Evolutionary conservation across 441 rosid genomes (phyloP).

Genomic region (Gossypium lobatum): DNA sequence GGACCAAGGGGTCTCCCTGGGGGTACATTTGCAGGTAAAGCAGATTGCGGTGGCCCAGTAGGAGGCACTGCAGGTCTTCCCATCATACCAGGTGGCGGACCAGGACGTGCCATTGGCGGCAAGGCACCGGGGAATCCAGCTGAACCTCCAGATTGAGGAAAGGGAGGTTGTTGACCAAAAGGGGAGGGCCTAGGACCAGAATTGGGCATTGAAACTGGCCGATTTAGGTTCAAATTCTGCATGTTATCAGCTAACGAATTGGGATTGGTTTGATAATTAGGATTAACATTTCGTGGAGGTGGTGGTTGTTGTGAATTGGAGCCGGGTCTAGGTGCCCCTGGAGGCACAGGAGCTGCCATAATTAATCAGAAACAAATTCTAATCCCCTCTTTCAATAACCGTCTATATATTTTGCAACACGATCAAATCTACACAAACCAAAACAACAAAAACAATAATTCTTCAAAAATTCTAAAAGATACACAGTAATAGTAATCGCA

Average conservation of each 20-base stretch:
- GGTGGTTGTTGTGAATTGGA: conserved; percentile 26
- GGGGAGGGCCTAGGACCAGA: conserved; percentile 58
- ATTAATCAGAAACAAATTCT: conserved; percentile 23
- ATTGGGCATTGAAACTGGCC: conserved; percentile 36
- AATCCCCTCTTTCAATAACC: background rate
- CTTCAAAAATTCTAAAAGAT: background rate
- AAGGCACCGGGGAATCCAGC: conserved; percentile 33
- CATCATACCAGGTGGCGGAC: conserved; percentile 24
- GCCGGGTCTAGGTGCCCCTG: conserved; percentile 76
- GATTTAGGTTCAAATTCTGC: conserved; percentile 62
- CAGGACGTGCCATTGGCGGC: conserved; percentile 29
- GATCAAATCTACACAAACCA: conserved; percentile 15
- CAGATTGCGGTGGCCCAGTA: conserved; percentile 37
- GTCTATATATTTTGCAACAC: background rate
- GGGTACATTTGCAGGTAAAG: conserved; percentile 41
- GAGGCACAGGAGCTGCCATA: conserved; percentile 86
- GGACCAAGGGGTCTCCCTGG: conserved; percentile 52
- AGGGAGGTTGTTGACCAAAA: conserved; percentile 56
- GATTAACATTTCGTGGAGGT: conserved; percentile 40
- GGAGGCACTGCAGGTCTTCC: conserved; percentile 50
- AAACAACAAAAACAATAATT: background rate
- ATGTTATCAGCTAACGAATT: conserved; percentile 47
- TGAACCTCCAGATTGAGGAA: conserved; percentile 43
- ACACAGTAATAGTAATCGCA: background rate
- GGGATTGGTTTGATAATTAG: conserved; percentile 42